Evolutionary conservation across 2,329 filamentous ascomycete genomes (phyloP).

Genomic region (Colletotrichum tabaci): DNA sequence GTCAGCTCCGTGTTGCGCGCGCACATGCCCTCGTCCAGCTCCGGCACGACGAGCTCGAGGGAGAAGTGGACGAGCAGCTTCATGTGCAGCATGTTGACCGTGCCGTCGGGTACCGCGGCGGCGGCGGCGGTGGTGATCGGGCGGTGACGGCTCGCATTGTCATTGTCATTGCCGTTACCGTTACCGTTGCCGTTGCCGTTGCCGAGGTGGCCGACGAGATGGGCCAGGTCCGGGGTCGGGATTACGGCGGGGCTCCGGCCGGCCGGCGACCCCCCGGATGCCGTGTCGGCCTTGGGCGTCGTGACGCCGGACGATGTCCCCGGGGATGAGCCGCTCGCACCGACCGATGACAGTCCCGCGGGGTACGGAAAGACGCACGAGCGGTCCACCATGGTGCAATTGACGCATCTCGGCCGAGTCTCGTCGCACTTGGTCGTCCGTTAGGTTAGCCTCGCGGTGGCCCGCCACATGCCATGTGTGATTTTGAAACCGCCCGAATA

Average conservation of each 20-base stretch:
- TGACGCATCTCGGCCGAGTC: constrained; percentile 47
- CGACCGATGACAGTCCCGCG: background rate
- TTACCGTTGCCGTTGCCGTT: constrained; percentile 7
- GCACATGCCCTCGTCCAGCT: constrained; percentile 45
- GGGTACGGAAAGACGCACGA: constrained; percentile 45
- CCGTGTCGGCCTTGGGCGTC: background rate
- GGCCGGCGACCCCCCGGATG: constrained; percentile 4
- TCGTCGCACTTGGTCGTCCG: constrained; percentile 48
- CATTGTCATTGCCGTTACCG: too few relatives aligned
- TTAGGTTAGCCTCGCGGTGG: too few relatives aligned
- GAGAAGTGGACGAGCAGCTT: constrained; percentile 7
- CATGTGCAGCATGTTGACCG: constrained; percentile 15
- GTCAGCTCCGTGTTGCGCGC: constrained; percentile 44
- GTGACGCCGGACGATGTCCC: background rate
- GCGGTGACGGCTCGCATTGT: too few relatives aligned
- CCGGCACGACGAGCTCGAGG: constrained; percentile 3
- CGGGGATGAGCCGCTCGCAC: background rate
- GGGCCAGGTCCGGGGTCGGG: constrained; percentile 19
- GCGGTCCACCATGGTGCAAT: constrained; percentile 49
- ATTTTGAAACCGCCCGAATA: background rate
- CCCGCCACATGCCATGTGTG: too few relatives aligned
- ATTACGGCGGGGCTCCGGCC: background rate
- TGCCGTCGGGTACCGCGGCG: too few relatives aligned
- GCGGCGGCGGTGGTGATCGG: too few relatives aligned
- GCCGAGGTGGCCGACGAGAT: constrained; percentile 1